Percentiles rank a stretch among this genome's conserved stretches.
Evolutionary conservation across 768 basidiomycete species (phyloP).

Genomic region (Leccinum aurantiacum): DNA sequence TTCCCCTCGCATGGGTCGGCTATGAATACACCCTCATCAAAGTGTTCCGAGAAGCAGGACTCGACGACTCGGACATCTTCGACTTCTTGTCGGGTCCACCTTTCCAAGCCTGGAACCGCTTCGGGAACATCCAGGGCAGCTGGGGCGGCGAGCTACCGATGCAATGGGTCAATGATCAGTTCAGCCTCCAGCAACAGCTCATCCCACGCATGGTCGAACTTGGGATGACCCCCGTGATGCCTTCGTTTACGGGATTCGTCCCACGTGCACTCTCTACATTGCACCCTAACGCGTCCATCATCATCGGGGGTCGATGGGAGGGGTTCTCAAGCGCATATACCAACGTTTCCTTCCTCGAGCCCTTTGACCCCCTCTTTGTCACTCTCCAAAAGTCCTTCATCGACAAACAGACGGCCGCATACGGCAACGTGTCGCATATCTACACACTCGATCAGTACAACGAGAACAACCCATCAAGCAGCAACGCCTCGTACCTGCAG

Average conservation of each 20-base stretch:
- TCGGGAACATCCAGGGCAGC: slow-evolving; percentile 43
- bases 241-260: slow-evolving; percentile 44
- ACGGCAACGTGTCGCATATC: slow-evolving; percentile 40
- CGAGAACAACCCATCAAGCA: slow-evolving; percentile 36
- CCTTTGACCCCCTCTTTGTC: slow-evolving; percentile 30
- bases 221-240: slow-evolving; percentile 41
- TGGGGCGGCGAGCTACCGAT: slow-evolving; percentile 39
- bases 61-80: slow-evolving; percentile 36
- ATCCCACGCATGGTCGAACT: slow-evolving; percentile 19
- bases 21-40: slow-evolving; percentile 39
- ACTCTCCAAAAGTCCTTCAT: slow-evolving; percentile 40
- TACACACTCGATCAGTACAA: slow-evolving; percentile 35
- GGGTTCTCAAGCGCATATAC: slow-evolving; percentile 35
- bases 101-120: slow-evolving; percentile 32
- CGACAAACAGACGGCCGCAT: slow-evolving; percentile 20
- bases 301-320: slow-evolving; percentile 34
- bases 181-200: slow-evolving; percentile 36
- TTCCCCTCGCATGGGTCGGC: slow-evolving; percentile 43
- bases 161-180: slow-evolving; percentile 23
- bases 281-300: not conserved
- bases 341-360: slow-evolving; percentile 35
- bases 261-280: slow-evolving; percentile 29
- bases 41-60: slow-evolving; percentile 38
- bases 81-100: slow-evolving; percentile 39
- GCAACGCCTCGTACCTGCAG: slow-evolving; percentile 33